Conservation (phyloP, 768 basidiomycete genomes). For the Kwoniella dejecticola region DNA sequence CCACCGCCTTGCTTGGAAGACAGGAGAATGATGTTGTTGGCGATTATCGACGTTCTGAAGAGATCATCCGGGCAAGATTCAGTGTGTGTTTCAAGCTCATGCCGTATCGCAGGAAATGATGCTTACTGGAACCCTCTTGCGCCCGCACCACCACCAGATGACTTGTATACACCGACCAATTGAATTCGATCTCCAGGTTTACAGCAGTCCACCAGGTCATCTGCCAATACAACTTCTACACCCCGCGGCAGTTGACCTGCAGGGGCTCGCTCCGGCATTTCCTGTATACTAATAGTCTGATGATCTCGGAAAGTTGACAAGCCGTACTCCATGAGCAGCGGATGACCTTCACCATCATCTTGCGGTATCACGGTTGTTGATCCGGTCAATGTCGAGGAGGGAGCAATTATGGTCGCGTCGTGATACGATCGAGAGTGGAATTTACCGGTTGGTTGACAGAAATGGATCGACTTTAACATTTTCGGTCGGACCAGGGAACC, state of each 20-base stretch:
- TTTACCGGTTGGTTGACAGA: constrained; percentile 78
- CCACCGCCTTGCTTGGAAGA: constrained; percentile 94
- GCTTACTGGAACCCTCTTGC: constrained; percentile 87
- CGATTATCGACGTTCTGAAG: constrained; percentile 81
- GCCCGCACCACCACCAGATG: constrained; percentile 83
- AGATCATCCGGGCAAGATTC: too few species aligned
- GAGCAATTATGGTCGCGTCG: constrained; percentile 76
- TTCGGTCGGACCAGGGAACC: constrained; percentile 93
- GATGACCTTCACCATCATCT: constrained; percentile 84
- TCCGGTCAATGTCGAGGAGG: constrained; percentile 70
- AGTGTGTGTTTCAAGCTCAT: too few species aligned
- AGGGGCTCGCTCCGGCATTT: constrained; percentile 98
- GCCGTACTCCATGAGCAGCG: constrained; percentile 88
- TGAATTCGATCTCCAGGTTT: constrained; percentile 98
- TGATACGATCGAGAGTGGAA: constrained; percentile 90
- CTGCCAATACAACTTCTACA: constrained; percentile 92
- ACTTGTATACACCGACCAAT: constrained; percentile 90
- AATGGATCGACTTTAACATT: constrained; percentile 96
- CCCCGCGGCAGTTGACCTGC: constrained; percentile 95
- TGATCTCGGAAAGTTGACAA: constrained; percentile 90
- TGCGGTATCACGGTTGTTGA: constrained; percentile 70
- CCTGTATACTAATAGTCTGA: constrained; percentile 96
- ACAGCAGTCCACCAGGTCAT: constrained; percentile 94
- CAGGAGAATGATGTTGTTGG: constrained; percentile 91
- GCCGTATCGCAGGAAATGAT: too few species aligned